These are phyloP conservation scores for Podaxis sp. DNA, from an alignment of 768 basidiomycete genomes.

Conservation along the genomic window DNA sequence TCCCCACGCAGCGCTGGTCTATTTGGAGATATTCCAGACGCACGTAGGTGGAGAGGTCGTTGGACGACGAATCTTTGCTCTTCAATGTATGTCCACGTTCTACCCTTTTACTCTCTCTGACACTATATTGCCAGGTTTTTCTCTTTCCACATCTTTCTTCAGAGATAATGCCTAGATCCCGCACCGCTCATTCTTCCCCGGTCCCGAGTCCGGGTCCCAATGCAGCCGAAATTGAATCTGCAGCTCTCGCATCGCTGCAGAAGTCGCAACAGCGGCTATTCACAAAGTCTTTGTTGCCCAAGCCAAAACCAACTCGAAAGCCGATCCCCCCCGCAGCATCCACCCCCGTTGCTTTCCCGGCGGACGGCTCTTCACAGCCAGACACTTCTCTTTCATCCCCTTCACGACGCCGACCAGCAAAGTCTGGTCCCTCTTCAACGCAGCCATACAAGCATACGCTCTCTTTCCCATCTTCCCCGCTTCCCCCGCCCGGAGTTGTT, in stretches of 20 bases:
- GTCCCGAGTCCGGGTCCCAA: background rate
- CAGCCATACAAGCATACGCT: background rate
- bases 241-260: background rate
- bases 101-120: background rate
- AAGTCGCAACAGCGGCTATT: background rate
- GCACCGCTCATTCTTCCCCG: background rate
- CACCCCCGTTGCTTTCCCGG: background rate
- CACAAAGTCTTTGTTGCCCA: background rate
- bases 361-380: background rate
- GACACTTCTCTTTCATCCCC: background rate
- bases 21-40: slow-evolving; percentile 12
- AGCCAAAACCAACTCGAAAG: background rate
- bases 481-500: too few species aligned
- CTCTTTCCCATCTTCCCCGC: background rate
- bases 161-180: background rate
- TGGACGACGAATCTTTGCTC: background rate
- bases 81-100: background rate
- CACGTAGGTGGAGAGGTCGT: background rate
- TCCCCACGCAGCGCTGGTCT: background rate
- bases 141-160: background rate
- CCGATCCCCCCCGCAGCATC: background rate
- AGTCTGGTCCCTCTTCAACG: background rate
- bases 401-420: background rate
- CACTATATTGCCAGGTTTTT: background rate
- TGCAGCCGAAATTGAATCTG: background rate